Evolutionary conservation across 345 rosid species (phyloP).

Genomic region (Lepidium didymum): DNA sequence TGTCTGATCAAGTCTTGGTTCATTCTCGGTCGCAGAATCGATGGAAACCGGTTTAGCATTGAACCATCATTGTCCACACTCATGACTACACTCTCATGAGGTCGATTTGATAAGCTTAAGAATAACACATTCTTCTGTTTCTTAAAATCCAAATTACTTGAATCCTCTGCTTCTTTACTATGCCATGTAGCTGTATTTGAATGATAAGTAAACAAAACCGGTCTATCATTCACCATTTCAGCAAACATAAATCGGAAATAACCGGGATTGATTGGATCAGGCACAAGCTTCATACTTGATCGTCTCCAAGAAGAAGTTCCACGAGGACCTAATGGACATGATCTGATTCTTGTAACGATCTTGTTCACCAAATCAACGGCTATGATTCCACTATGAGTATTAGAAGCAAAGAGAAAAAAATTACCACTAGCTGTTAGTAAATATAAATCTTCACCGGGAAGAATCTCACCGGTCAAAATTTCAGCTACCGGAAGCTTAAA

Average conservation of each 20-base stretch:
- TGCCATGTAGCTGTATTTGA: constrained; percentile 48
- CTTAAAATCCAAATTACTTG: not conserved
- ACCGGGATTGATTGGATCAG: constrained; percentile 25
- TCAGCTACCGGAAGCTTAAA: constrained; percentile 48
- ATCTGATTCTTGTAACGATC: constrained; percentile 42
- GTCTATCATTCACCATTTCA: constrained; percentile 48
- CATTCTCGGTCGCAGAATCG: constrained; percentile 40
- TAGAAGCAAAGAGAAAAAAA: constrained; percentile 55
- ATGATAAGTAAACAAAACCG: constrained; percentile 41
- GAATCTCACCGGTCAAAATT: constrained; percentile 31
- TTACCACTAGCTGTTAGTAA: constrained; percentile 52
- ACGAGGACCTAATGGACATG: constrained; percentile 76
- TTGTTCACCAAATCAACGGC: constrained; percentile 44
- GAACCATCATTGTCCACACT: constrained; percentile 20
- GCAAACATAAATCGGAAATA: constrained; percentile 59
- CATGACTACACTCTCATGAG: constrained; percentile 39
- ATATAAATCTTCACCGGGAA: constrained; percentile 48
- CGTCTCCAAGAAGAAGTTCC: constrained; percentile 74
- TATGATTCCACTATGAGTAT: constrained; percentile 43
- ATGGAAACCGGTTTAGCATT: constrained; percentile 7
- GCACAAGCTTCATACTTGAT: constrained; percentile 58
- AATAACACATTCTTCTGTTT: constrained; percentile 27
- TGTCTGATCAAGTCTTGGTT: not conserved
- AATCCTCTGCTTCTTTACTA: constrained; percentile 31
- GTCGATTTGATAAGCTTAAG: constrained; percentile 42